Percentiles rank a stretch among this genome's conserved stretches.
Evolutionary conservation across 75 land plant genomes (phyloP).

Genomic region (Pinus tabuliformis): DNA sequence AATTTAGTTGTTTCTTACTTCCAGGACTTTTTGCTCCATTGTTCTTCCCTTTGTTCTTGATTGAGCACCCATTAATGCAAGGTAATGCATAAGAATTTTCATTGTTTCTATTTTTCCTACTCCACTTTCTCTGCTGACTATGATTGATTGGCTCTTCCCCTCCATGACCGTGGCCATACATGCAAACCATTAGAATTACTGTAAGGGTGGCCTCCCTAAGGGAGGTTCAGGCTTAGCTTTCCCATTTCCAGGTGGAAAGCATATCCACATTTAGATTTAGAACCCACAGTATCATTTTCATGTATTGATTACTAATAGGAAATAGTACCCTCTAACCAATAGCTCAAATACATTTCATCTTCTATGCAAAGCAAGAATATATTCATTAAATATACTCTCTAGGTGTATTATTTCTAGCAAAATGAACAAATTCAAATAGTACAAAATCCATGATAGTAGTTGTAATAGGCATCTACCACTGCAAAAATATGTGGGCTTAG

Average conservation of each 20-base stretch:
- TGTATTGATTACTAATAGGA: too few species aligned
- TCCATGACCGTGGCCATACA: slow-evolving; percentile 77
- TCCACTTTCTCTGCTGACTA: slow-evolving; percentile 90
- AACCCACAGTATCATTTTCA: too few species aligned
- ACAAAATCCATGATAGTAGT: slow-evolving; percentile 24
- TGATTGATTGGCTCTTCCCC: slow-evolving; percentile 70
- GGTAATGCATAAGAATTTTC: slow-evolving; percentile 81
- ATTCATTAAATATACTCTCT: not conserved
- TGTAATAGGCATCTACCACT: slow-evolving; percentile 70
- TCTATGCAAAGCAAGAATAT: not conserved
- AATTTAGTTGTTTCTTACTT: slow-evolving; percentile 36
- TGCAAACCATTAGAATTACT: not conserved
- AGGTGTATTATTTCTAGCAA: not conserved
- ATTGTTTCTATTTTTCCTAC: slow-evolving; percentile 93
- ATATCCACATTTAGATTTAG: too few species aligned
- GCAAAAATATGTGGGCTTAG: slow-evolving; percentile 88
- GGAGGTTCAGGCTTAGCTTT: too few species aligned
- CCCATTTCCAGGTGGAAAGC: too few species aligned
- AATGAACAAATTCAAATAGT: not conserved
- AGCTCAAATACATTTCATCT: not conserved
- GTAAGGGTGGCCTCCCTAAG: not conserved
- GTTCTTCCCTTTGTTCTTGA: slow-evolving; percentile 75
- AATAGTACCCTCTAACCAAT: too few species aligned
- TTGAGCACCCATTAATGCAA: slow-evolving; percentile 90
- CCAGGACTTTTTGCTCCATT: slow-evolving; percentile 86